Conservation (phyloP, 148 eudicot genomes). For the Heliosperma pusillum region DNA sequence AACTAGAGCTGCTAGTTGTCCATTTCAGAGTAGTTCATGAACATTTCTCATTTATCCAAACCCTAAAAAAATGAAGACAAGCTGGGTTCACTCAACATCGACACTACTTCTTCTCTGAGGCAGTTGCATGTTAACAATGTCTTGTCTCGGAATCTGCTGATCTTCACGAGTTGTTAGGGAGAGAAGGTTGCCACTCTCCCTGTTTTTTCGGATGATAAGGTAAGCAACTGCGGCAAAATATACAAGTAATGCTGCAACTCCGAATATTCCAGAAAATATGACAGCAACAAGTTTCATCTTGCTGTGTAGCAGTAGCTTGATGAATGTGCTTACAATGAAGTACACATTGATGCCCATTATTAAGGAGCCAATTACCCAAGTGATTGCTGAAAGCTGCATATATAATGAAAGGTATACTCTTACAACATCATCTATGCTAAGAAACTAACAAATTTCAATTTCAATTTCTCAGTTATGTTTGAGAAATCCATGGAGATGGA, state of each 20-base stretch:
- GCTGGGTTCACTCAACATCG: conserved; percentile 25
- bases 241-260: conserved; percentile 57
- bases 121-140: conserved; percentile 78
- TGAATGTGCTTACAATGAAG: conserved; percentile 63
- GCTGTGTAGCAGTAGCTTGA: conserved; percentile 60
- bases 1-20: background rate
- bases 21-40: conserved; percentile 16
- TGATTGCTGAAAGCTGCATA: conserved; percentile 68
- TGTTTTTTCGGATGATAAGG: conserved; percentile 66
- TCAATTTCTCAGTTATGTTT: no score
- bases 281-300: conserved; percentile 43
- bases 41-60: conserved; percentile 11
- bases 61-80: background rate
- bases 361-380: conserved; percentile 86
- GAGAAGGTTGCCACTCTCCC: conserved; percentile 52
- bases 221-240: conserved; percentile 74
- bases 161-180: conserved; percentile 48
- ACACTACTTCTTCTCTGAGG: conserved; percentile 48
- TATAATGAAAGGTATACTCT: background rate
- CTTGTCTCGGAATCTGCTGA: conserved; percentile 66
- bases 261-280: conserved; percentile 60
- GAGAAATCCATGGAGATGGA: no score
- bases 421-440: background rate
- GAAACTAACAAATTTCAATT: no score
- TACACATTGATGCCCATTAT: conserved; percentile 87